phyloP scores from a whole-genome alignment of 768 basidiomycete genomes.

The Flagelloscypha sp. region DNA sequence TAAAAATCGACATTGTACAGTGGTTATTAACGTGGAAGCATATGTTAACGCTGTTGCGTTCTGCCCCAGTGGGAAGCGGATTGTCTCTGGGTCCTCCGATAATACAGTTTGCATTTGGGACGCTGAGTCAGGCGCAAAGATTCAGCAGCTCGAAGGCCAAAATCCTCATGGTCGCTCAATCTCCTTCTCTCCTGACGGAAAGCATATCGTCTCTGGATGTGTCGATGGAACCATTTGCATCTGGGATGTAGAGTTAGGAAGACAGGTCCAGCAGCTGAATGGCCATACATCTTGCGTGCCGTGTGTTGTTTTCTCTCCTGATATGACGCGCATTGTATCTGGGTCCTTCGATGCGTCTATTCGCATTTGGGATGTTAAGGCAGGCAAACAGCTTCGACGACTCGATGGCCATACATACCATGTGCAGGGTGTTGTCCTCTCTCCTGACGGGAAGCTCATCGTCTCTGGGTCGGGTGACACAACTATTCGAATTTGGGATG shows the following conservation, averaged over 20 bases:
- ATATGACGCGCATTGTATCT: slow-evolving; percentile 37
- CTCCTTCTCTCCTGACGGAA: slow-evolving; percentile 8
- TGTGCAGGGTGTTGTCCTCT: slow-evolving; percentile 84
- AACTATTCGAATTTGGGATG: slow-evolving; percentile 82
- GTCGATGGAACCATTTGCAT: slow-evolving; percentile 7
- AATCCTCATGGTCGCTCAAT: slow-evolving; percentile 1
- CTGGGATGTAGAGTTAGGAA: slow-evolving; percentile 8
- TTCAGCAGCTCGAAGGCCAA: neutral
- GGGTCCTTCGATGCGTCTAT: slow-evolving; percentile 84
- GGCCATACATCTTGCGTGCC: neutral
- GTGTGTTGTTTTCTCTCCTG: slow-evolving; percentile 6
- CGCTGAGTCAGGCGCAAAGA: slow-evolving; percentile 3
- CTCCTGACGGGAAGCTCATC: slow-evolving; percentile 52
- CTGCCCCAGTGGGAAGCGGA: slow-evolving; percentile 7
- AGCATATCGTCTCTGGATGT: slow-evolving; percentile 7
- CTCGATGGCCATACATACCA: slow-evolving; percentile 73
- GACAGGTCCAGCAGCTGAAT: neutral
- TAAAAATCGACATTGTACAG: no score
- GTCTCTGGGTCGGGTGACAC: slow-evolving; percentile 93
- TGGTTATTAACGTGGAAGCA: no score
- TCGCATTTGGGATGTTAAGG: slow-evolving; percentile 90
- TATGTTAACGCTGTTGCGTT: slow-evolving; percentile 2
- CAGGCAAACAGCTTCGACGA: slow-evolving; percentile 54
- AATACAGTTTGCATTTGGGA: slow-evolving; percentile 9
- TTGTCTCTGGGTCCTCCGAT: slow-evolving; percentile 9